Evolutionary conservation across 1,139 yeast species (phyloP).

Genomic region (Barnettozyma hawaiiensis): DNA sequence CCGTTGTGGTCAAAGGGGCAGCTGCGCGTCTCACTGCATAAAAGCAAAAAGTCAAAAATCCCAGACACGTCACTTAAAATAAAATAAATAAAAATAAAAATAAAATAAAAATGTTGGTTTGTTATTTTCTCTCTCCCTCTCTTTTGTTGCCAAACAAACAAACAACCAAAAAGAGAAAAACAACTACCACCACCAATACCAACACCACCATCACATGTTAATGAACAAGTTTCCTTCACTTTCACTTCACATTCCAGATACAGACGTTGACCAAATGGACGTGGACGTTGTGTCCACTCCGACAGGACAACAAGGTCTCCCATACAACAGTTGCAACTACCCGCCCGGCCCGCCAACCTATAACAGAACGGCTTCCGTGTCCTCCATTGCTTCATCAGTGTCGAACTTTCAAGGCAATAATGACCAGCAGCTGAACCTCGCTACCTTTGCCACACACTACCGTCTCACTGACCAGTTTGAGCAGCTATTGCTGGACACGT

Average conservation of each 20-base stretch:
- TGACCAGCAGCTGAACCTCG: slow-evolving; percentile 23
- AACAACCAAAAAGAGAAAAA: background rate
- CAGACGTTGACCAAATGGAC: slow-evolving; percentile 5
- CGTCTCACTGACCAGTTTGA: slow-evolving; percentile 32
- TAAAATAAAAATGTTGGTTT: no score
- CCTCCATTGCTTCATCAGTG: slow-evolving; percentile 23
- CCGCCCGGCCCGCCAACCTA: slow-evolving; percentile 22
- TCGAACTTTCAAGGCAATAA: slow-evolving; percentile 19
- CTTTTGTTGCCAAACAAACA: background rate
- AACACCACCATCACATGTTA: slow-evolving; percentile 6
- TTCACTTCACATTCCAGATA: slow-evolving; percentile 1
- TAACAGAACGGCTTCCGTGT: slow-evolving; percentile 25
- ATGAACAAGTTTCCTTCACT: slow-evolving; percentile 9
- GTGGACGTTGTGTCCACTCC: slow-evolving; percentile 18
- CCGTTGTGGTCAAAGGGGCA: background rate
- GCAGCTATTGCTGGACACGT: slow-evolving; percentile 29
- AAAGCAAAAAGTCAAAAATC: background rate
- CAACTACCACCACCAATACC: no score
- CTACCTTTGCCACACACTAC: slow-evolving; percentile 25
- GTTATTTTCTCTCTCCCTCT: no score
- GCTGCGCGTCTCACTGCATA: background rate
- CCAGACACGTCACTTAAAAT: no score
- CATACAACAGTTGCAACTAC: slow-evolving; percentile 14
- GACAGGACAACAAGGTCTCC: slow-evolving; percentile 16
- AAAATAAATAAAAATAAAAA: no score